Evolutionary conservation across 179 eudicot genomes (phyloP).

Genomic region (Amaranthus tricolor): DNA sequence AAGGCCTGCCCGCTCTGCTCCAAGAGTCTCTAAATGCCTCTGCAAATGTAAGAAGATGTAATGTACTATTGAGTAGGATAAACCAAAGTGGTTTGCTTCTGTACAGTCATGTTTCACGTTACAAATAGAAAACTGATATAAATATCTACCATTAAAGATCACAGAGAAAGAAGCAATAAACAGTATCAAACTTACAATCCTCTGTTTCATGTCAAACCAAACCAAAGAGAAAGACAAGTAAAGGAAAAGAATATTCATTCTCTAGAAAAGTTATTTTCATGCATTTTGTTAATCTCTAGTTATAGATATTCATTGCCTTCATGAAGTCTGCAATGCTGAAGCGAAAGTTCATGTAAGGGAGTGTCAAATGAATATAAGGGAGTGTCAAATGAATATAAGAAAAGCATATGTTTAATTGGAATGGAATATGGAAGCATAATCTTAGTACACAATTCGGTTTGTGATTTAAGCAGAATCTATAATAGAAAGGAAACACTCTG

Average conservation of each 20-base stretch:
- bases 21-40: constrained; percentile 94
- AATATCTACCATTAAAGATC: background rate
- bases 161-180: background rate
- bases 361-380: background rate
- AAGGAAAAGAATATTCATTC: background rate
- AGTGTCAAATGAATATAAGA: no score
- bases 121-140: background rate
- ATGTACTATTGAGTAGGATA: background rate
- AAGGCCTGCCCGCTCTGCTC: constrained; percentile 95
- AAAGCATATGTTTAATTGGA: no score
- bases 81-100: background rate
- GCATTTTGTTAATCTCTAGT: background rate
- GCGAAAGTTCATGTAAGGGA: background rate
- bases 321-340: background rate
- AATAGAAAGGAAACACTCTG: no score
- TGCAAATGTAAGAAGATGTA: constrained; percentile 35
- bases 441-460: no score
- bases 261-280: background rate
- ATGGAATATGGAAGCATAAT: no score
- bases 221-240: no score
- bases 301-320: background rate
- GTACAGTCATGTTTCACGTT: background rate
- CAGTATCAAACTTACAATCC: background rate
- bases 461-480: no score
- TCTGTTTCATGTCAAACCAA: background rate